These are phyloP conservation scores for Trametes cubensis DNA, from an alignment of 768 basidiomycete species.

Conservation along the genomic window DNA sequence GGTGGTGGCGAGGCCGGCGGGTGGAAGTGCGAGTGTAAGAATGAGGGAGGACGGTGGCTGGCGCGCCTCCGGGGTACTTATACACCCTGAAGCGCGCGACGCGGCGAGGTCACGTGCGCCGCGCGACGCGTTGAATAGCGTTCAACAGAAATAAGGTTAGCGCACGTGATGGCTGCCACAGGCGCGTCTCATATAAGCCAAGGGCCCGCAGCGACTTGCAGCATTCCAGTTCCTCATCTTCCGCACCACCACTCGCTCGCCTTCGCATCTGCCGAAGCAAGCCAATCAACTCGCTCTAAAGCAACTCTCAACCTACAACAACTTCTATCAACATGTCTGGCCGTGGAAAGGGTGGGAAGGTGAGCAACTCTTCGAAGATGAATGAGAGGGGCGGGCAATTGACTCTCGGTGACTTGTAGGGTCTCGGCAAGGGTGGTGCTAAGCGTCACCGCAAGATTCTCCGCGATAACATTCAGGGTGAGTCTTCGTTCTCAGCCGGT, in stretches of 20 bases:
- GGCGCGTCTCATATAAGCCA: conserved; percentile 29
- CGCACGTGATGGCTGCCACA: conserved; percentile 21
- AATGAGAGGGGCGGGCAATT: neutral
- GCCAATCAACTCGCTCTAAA: conserved; percentile 4
- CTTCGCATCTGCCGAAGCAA: conserved; percentile 12
- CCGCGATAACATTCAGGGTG: conserved; percentile 81
- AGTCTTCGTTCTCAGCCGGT: conserved; percentile 20
- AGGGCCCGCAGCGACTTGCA: neutral
- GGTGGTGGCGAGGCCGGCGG: conserved; percentile 1
- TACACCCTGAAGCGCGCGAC: conserved; percentile 25
- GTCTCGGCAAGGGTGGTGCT: conserved; percentile 78
- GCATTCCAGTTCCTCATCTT: conserved; percentile 9
- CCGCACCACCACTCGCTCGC: conserved; percentile 11
- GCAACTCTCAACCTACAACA: conserved; percentile 7
- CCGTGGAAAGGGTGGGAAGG: conserved; percentile 80
- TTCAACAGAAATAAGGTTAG: conserved; percentile 32
- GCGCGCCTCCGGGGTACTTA: conserved; percentile 22
- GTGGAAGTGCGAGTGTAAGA: conserved; percentile 13
- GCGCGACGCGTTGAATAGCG: conserved; percentile 26
- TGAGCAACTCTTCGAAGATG: conserved; percentile 29
- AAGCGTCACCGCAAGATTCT: conserved; percentile 83
- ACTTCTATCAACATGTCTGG: conserved; percentile 60
- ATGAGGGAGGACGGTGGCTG: neutral
- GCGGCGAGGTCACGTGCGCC: conserved; percentile 29
- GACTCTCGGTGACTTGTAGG: conserved; percentile 40